Base-by-base conservation (phyloP, 805 yeast genomes). In the Teunomyces tritomae region DNA sequence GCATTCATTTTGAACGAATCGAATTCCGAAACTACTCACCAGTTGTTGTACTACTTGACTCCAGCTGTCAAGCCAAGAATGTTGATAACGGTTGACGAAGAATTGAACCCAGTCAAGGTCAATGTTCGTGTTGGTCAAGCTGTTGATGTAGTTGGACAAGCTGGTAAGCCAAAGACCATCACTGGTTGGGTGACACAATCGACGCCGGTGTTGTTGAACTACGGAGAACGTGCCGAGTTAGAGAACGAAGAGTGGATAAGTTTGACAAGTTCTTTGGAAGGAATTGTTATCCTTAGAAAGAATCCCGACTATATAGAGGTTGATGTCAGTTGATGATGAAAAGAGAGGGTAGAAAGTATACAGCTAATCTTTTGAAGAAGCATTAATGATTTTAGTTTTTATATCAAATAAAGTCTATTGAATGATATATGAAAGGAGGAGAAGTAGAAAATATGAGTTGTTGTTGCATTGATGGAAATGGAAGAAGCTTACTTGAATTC, bases 141-240 rank as follows among this genome's bases (percentile, higher is more conserved):
- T 5, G 98, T 94, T 27, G 99, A 94, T 65, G 89, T 91, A 34
- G 98, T 94, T 52, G 99, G 99, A 29, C 98, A 92, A 68, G 99
- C 98, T 0, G 99, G 99, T 73, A 89, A 89, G 58, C 99, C 99
- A 43, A 94, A 94, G 76, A 91, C 97, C 9, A 94, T 94, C 42
- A 94, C 99, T 3, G 99, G 99, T 32, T 94, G 99, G 99, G 98
- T 94, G 16, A 94, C 99, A 1, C 99, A 94, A 62, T 87, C 94
- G 4, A 94, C 99, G 0, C 99, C 99, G 0, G 99, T 94, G 16
- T 74, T 94, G 57, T 76, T 94, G 48, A 91, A 94, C 35, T 84
- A 84, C 57, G 98, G 98, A 39, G 99, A 94, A 68, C 79, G 97
- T 53, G 99, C 99, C 0, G 99, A 94, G 68, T 75, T 94, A 56